Evolutionary conservation across 2,329 filamentous ascomycete genomes (phyloP).

Genomic region (Camillea tinctor): DNA sequence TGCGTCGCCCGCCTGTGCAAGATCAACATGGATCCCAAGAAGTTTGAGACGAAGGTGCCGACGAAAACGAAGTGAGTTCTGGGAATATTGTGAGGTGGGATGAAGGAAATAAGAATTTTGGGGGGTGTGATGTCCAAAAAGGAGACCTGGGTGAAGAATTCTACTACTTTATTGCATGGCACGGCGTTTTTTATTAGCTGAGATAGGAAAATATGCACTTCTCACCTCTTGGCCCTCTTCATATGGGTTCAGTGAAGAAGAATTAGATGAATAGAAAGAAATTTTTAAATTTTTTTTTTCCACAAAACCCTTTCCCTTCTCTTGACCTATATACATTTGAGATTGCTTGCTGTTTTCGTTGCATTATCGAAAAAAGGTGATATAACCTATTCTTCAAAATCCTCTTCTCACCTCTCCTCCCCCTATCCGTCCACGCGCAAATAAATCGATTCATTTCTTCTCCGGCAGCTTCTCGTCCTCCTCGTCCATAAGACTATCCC

Average conservation of each 20-base stretch:
- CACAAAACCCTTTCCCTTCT: slow-evolving; percentile 21
- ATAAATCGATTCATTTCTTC: slow-evolving; percentile 20
- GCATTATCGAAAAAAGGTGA: too few relatives aligned
- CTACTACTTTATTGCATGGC: slow-evolving; percentile 23
- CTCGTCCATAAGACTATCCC: slow-evolving; percentile 63
- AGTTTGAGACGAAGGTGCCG: slow-evolving; percentile 56
- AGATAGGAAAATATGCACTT: too few relatives aligned
- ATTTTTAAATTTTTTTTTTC: too few relatives aligned
- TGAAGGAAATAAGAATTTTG: background rate
- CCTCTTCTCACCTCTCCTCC: too few relatives aligned
- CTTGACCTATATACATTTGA: slow-evolving; percentile 12
- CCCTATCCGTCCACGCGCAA: too few relatives aligned
- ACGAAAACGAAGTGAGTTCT: slow-evolving; percentile 11
- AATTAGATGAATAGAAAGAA: too few relatives aligned
- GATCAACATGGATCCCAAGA: slow-evolving; percentile 92
- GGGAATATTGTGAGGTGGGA: background rate
- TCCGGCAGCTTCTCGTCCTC: slow-evolving; percentile 15
- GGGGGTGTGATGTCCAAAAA: background rate
- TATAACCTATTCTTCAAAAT: too few relatives aligned
- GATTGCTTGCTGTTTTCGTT: background rate
- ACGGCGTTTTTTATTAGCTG: slow-evolving; percentile 26
- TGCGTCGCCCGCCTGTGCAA: slow-evolving; percentile 89
- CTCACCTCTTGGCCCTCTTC: too few relatives aligned
- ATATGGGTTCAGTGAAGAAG: too few relatives aligned
- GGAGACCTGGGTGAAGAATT: slow-evolving; percentile 13